phyloP scores from a whole-genome alignment of 2,329 filamentous ascomycete genomes.

The Xylariaceae sp. region DNA sequence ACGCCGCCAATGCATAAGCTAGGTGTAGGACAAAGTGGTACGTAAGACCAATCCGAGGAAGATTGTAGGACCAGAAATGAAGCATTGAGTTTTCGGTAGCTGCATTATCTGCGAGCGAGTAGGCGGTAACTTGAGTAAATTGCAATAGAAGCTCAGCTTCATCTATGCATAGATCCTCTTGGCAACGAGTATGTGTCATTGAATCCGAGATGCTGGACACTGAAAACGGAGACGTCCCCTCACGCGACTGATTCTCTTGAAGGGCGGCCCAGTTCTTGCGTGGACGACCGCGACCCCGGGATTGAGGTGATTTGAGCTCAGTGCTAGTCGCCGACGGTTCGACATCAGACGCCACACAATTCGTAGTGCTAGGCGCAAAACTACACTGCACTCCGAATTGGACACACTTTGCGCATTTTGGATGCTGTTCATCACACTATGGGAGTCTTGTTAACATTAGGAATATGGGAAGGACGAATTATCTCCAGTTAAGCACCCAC shows the following conservation, averaged over 20 bases:
- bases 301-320: not conserved
- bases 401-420: slow-evolving; percentile 1
- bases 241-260: not conserved
- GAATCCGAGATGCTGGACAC: not conserved
- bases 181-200: not conserved
- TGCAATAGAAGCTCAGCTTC: slow-evolving; percentile 12
- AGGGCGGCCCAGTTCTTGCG: slow-evolving; percentile 1
- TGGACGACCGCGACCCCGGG: slow-evolving; percentile 8
- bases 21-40: slow-evolving; percentile 11
- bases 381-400: not conserved
- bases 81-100: not conserved
- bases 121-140: slow-evolving; percentile 5
- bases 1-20: slow-evolving; percentile 8
- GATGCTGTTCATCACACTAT: slow-evolving; percentile 4
- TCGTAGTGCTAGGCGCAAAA: not conserved
- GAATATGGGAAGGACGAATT: too few species aligned
- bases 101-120: not conserved
- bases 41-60: slow-evolving; percentile 8
- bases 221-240: not conserved
- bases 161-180: not conserved
- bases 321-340: not conserved
- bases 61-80: slow-evolving; percentile 10
- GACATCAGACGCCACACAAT: not conserved
- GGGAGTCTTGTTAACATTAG: not conserved
- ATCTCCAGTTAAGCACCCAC: too few species aligned